Base-by-base conservation (phyloP, 1,139 yeast species). In the Debaryomyces robertsiae region DNA sequence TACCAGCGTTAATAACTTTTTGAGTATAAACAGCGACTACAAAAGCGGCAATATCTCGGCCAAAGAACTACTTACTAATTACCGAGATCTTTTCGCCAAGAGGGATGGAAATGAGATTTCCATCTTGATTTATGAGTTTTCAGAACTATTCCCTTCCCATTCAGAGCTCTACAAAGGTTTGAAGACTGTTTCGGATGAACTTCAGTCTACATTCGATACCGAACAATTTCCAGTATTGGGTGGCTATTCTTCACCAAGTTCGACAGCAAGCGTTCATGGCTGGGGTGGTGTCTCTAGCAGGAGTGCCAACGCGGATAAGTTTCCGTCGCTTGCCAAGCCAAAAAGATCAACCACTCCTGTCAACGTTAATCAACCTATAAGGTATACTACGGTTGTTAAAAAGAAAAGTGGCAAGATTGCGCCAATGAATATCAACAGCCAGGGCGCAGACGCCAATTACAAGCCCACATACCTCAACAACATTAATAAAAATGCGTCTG, bases 251-350 rank as follows among this genome's bases (percentile, higher is more conserved):
- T 48, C 45, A 28, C 46, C 45, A 28, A 41, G 48, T n/a, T 53
- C 52, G 22, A 41, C 52, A 9, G 43, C 53, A 1, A 53, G 44
- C 30, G 43, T 56, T n/a, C 61, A 57, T 40, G 56, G 63, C 6
- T 68, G 73, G 73, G 65, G 65, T 2, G 46, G 40, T n/a, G 44
- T 52, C 11, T 32, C 48, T 17, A 30, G 53, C 46, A 38, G 40
- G 46, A 61, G 50, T 36, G 41, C 49, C 42, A 46, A 53, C 9
- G 54, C 55, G 14, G 77, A 79, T 1, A 61, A 68, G 39, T 77
- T 84, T 54, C 88, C 89, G 1, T 73, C 75, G 2, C 62, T 80
- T 38, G 65, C 79, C 11, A 70, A 66, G 39, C 74, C 77, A 6
- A 44, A 48, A 30, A 47, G 66, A 56, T 39, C 61, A 43, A 42